Percentiles rank a stretch among this genome's conserved stretches.
Evolutionary conservation across 495 filamentous ascomycete species (phyloP).

Genomic region (Aspergillus cristatus): DNA sequence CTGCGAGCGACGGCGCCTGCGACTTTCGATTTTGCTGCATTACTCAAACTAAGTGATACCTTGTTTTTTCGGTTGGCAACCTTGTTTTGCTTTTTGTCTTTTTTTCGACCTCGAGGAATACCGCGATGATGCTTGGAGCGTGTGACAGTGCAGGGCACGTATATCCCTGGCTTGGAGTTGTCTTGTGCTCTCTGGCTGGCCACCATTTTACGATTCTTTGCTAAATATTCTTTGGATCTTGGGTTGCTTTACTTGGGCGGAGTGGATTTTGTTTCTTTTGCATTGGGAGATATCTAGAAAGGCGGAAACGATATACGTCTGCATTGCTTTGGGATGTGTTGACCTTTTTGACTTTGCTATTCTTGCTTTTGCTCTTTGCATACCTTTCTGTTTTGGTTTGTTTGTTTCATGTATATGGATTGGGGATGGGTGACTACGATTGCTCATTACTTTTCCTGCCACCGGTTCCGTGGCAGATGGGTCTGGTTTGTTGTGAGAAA

Average conservation of each 20-base stretch:
- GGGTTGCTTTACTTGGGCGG: conserved; percentile 22
- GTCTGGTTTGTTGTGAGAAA: conserved; percentile 33
- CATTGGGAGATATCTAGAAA: conserved; percentile 37
- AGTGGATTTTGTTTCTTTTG: conserved; percentile 32
- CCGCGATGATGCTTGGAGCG: conserved; percentile 41
- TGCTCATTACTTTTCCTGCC: conserved; percentile 25
- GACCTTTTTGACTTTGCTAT: conserved; percentile 16
- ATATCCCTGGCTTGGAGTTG: conserved; percentile 27
- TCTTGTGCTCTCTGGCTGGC: conserved; percentile 30
- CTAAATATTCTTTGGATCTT: conserved; percentile 27
- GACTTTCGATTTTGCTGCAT: conserved; percentile 34
- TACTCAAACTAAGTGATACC: conserved; percentile 29
- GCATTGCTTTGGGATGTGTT: conserved; percentile 42
- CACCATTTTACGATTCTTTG: conserved; percentile 19
- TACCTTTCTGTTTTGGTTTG: conserved; percentile 16
- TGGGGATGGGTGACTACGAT: conserved; percentile 28
- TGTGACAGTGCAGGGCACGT: conserved; percentile 32
- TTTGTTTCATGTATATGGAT: conserved; percentile 36
- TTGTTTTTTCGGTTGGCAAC: conserved; percentile 33
- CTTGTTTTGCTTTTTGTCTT: conserved; percentile 17
- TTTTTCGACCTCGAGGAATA: conserved; percentile 20
- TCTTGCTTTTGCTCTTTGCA: conserved; percentile 15
- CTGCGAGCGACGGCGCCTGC: conserved; percentile 42
- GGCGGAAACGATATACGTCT: conserved; percentile 48
- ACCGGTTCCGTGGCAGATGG: conserved; percentile 22